These are phyloP conservation scores for Xylaria hypoxylon DNA, from an alignment of 2,329 filamentous ascomycete genomes.

Conservation along the genomic window DNA sequence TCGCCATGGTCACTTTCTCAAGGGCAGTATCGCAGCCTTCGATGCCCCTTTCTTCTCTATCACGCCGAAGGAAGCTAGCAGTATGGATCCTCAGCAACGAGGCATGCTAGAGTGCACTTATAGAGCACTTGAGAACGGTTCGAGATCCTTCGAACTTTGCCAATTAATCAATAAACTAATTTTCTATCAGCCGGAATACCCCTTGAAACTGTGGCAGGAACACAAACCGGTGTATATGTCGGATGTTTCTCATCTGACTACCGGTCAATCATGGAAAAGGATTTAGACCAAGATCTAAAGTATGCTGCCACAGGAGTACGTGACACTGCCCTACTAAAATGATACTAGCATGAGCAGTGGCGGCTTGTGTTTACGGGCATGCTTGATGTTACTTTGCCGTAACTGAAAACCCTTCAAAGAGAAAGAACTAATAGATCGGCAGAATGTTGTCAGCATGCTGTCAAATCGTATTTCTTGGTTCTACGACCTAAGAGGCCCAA, in stretches of 20 bases:
- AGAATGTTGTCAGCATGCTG: conserved; percentile 40
- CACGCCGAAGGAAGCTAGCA: conserved; percentile 37
- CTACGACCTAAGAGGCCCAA: conserved; percentile 40
- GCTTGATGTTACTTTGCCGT: neutral
- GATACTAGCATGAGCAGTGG: neutral
- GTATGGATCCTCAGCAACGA: conserved; percentile 40
- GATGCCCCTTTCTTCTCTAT: conserved; percentile 43
- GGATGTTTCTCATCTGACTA: conserved; percentile 40
- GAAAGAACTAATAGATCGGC: neutral
- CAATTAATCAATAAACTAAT: conserved; percentile 11
- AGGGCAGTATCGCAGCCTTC: conserved; percentile 33
- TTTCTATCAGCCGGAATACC: conserved; percentile 34
- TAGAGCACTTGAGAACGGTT: conserved; percentile 38
- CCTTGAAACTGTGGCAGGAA: conserved; percentile 32
- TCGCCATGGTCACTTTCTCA: conserved; percentile 38
- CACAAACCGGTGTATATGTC: conserved; percentile 40
- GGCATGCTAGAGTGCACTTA: conserved; percentile 38
- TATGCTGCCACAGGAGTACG: conserved; percentile 39
- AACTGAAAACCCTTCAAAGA: neutral
- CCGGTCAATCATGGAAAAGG: conserved; percentile 39
- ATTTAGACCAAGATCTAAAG: conserved; percentile 35
- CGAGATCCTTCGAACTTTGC: neutral
- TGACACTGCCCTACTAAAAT: neutral
- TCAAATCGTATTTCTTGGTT: conserved; percentile 41
- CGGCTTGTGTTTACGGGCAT: neutral